Conservation (phyloP, 257 asterid genomes). For the Ajuga chamaepitys region DNA sequence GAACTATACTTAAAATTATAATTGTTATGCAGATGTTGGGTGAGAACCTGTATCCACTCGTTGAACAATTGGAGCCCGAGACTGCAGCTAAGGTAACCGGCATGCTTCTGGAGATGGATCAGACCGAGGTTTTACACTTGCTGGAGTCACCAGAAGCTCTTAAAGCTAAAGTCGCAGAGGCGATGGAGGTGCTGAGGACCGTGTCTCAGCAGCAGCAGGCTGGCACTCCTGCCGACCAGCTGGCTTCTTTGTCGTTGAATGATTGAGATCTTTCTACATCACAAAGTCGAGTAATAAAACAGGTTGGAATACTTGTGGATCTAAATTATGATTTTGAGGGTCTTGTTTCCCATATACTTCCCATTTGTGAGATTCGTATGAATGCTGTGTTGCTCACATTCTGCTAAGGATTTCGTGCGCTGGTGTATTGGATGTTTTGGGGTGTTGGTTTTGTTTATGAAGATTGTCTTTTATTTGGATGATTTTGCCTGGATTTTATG, state of each 20-base stretch:
- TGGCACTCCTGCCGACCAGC: constrained; percentile 41
- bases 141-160: constrained; percentile 83
- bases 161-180: constrained; percentile 84
- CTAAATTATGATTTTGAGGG: background rate
- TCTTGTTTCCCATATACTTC: background rate
- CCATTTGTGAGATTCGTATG: background rate
- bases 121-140: constrained; percentile 77
- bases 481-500: background rate
- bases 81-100: constrained; percentile 86
- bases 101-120: constrained; percentile 91
- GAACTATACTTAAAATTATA: no score
- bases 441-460: background rate
- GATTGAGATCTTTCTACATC: constrained; percentile 14
- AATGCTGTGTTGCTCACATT: background rate
- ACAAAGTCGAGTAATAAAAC: background rate
- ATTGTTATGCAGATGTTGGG: constrained; percentile 66
- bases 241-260: constrained; percentile 55
- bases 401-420: background rate
- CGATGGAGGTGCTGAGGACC: constrained; percentile 79
- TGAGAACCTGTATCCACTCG: constrained; percentile 73
- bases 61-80: constrained; percentile 80
- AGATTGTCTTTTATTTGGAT: background rate
- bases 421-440: background rate
- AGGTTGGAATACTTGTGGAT: background rate
- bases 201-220: constrained; percentile 69